Conservation (phyloP, 192 early-diverging fungal genomes). For the Entomortierella beljakovae region DNA sequence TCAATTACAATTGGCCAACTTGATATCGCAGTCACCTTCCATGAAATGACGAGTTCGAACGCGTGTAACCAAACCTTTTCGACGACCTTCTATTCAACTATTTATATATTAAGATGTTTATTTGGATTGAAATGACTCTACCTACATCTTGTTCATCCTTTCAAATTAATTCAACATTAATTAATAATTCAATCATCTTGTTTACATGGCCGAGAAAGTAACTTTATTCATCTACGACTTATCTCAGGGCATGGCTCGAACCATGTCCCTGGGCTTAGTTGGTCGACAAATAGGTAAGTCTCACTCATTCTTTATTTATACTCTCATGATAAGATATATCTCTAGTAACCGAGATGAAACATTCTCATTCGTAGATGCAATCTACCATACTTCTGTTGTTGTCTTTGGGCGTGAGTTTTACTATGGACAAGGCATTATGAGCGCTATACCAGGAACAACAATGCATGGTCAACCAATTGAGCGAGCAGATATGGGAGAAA, state of each 20-base stretch:
- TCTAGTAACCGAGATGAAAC: not conserved
- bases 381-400: constrained; percentile 81
- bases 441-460: constrained; percentile 59
- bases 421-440: constrained; percentile 83
- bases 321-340: not conserved
- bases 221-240: constrained; percentile 73
- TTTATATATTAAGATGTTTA: no score
- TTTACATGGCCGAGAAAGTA: constrained; percentile 46
- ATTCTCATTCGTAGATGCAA: constrained; percentile 49
- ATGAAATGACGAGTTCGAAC: not conserved
- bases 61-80: not conserved
- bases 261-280: constrained; percentile 69
- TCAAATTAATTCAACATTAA: no score
- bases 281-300: constrained; percentile 74
- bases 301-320: not conserved
- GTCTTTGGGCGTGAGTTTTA: constrained; percentile 81
- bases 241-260: constrained; percentile 79
- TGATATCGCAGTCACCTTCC: not conserved
- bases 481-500: constrained; percentile 81
- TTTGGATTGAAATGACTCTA: no score
- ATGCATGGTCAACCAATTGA: constrained; percentile 76
- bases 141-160: no score
- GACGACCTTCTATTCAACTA: not conserved
- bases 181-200: not conserved
- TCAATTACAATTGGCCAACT: no score